Conservation (phyloP, 345 rosid genomes). For the Carallia brachiata region DNA sequence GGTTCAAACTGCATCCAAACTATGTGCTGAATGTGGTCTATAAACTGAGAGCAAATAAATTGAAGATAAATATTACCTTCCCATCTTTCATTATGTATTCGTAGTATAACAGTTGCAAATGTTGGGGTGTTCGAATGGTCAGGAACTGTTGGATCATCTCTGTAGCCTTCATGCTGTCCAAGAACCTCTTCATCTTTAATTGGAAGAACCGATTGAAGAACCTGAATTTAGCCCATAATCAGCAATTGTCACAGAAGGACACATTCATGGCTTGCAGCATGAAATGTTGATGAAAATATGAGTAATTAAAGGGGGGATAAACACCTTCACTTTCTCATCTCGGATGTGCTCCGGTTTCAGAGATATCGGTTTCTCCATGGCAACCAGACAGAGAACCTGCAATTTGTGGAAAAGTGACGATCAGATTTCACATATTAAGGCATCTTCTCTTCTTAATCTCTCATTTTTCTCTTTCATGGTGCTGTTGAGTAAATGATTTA, state of each 20-base stretch:
- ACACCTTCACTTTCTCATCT: constrained; percentile 98
- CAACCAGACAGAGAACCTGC: constrained; percentile 91
- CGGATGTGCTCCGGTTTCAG: constrained; percentile 97
- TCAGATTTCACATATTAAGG: background rate
- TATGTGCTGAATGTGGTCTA: background rate
- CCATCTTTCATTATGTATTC: constrained; percentile 97
- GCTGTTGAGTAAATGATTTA: background rate
- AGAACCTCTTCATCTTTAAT: constrained; percentile 91
- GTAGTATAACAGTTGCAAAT: constrained; percentile 79
- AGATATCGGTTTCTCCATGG: constrained; percentile 97
- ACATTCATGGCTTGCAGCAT: background rate
- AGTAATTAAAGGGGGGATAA: background rate
- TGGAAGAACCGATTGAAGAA: constrained; percentile 90
- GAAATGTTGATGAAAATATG: background rate
- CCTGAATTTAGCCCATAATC: constrained; percentile 45
- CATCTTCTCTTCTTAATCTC: background rate
- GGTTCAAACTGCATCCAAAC: constrained; percentile 5
- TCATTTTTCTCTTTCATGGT: background rate
- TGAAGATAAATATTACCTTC: constrained; percentile 55
- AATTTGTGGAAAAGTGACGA: constrained; percentile 17
- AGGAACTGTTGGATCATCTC: constrained; percentile 94
- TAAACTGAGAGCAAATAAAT: constrained; percentile 9
- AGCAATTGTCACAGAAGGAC: constrained; percentile 12
- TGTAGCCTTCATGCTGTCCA: constrained; percentile 92
- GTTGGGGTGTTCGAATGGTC: constrained; percentile 90